A percentile compares a stretch with the other conserved stretches of the same genome.
Evolutionary conservation across 2,329 filamentous ascomycete genomes (phyloP).

Genomic region (Colletotrichum plurivorum): DNA sequence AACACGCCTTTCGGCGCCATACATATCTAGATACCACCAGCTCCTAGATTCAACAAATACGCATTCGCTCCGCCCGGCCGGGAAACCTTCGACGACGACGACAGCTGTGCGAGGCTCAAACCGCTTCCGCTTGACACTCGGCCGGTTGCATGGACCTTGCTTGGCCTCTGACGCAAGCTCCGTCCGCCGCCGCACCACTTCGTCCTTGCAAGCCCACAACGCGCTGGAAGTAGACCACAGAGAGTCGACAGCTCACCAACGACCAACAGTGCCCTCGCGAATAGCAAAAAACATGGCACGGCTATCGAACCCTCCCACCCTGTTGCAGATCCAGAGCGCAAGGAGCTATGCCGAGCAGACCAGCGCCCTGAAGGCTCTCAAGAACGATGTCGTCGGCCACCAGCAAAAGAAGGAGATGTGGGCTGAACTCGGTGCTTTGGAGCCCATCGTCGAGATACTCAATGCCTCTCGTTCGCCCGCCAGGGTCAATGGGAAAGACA

Average conservation of each 20-base stretch:
- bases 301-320: constrained; percentile 65
- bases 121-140: constrained; percentile 28
- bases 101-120: constrained; percentile 17
- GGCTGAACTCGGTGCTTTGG: constrained; percentile 78
- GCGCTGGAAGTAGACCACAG: constrained; percentile 31
- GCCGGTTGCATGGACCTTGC: constrained; percentile 36
- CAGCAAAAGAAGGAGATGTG: constrained; percentile 87
- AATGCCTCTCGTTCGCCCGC: constrained; percentile 49
- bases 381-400: constrained; percentile 92
- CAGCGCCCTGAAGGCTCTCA: constrained; percentile 78
- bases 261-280: neutral
- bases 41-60: neutral
- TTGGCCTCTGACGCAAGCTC: constrained; percentile 38
- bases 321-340: constrained; percentile 70
- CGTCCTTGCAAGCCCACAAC: constrained; percentile 29
- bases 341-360: constrained; percentile 66
- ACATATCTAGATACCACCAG: neutral
- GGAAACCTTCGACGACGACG: constrained; percentile 4
- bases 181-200: constrained; percentile 25
- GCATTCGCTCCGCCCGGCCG: neutral
- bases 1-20: neutral
- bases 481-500: constrained; percentile 57
- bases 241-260: constrained; percentile 14
- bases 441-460: constrained; percentile 67
- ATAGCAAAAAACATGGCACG: constrained; percentile 62